Base-by-base conservation (phyloP, 192 early-diverging fungal genomes). In the Polychytrium aggregatum region DNA sequence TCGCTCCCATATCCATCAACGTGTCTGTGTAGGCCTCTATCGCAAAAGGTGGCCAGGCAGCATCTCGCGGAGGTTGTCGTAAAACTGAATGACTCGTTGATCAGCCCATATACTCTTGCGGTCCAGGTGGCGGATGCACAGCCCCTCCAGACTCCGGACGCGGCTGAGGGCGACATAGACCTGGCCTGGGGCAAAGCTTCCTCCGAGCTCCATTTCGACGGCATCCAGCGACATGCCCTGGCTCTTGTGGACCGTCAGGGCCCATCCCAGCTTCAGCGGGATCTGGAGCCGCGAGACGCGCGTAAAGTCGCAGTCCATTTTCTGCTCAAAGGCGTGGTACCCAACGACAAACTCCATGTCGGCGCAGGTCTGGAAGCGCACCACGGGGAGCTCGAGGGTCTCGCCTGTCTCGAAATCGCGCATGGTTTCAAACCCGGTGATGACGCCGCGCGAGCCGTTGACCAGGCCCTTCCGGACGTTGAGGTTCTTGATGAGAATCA, bases 181-280 rank as follows among this genome's bases (percentile, higher is more conserved):
- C 53, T 71, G 67, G 10, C 72, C 72, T n/a, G 53, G 30, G 44
- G 63, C 67, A 60, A 74, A 74, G n/a, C 55, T 40, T 0, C 13
- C 9, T 26, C 31, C 35, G 18, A 74, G 33, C 37, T 74, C 67
- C 2, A 74, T 45, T 36, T 59, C 50, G 18, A 64, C 68, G 7
- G 38, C 34, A 59, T 74, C 72, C 30, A 74, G 46, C 41, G 72
- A 62, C 72, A 74, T 74, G 4, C 70, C 72, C 56, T 74, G 72
- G 26, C 35, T 20, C 37, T 64, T 55, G 50, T 74, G 72, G 10
- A 74, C 58, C 29, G 72, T 74, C 33, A 75, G 29, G 0, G 59
- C 72, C 68, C 68, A 75, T 10, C 63, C 72, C 28, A 72, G 49
- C 22, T 24, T 46, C 40, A 75, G 50, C 17, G 72, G 72, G 13